A percentile compares a stretch with the other conserved stretches of the same genome.
These are phyloP conservation scores for Aspergillus sp. DNA, from an alignment of 2,329 filamentous ascomycete species.

Conservation along the genomic window DNA sequence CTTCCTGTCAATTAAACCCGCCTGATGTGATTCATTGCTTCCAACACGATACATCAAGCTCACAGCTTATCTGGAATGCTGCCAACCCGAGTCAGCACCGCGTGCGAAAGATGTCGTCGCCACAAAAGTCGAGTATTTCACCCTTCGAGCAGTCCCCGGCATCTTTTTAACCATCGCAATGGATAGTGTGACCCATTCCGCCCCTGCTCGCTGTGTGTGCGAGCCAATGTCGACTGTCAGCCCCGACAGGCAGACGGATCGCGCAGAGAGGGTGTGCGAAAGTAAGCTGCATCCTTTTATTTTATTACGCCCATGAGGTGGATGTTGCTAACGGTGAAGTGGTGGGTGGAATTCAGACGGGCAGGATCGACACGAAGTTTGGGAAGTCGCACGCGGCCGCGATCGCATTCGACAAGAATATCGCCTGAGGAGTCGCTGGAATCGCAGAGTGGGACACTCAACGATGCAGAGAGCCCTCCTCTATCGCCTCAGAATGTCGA, in stretches of 20 bases:
- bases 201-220: conserved; percentile 29
- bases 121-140: conserved; percentile 24
- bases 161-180: background rate
- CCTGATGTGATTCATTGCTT: too few species aligned
- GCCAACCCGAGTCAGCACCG: conserved; percentile 23
- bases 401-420: background rate
- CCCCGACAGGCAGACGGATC: conserved; percentile 1
- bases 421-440: background rate
- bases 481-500: background rate
- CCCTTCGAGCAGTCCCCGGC: background rate
- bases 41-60: conserved; percentile 13
- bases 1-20: too few species aligned
- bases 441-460: background rate
- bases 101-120: conserved; percentile 24
- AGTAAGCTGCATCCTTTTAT: conserved; percentile 5
- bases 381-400: background rate
- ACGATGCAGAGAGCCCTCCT: background rate
- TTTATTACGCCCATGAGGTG: background rate
- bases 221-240: conserved; percentile 21
- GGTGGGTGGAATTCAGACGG: background rate
- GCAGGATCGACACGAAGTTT: background rate
- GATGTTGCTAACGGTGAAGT: background rate
- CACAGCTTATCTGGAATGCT: background rate
- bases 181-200: conserved; percentile 28
- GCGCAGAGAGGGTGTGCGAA: conserved; percentile 4